Evolutionary conservation across 345 rosid species (phyloP).

Genomic region (Brassica incana): DNA sequence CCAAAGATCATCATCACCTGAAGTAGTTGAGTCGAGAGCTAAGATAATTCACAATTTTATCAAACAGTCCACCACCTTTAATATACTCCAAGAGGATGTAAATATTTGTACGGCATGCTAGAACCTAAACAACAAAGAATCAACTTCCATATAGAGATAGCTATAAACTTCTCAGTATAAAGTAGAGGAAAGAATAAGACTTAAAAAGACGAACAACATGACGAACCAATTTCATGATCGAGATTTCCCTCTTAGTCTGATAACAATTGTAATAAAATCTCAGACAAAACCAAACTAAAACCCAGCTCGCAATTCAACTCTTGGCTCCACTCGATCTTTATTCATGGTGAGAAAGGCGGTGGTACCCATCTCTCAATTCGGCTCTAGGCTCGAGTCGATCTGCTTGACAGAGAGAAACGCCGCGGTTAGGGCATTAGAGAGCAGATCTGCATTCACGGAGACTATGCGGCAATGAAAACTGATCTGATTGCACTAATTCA

Average conservation of each 20-base stretch:
- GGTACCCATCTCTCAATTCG: no score
- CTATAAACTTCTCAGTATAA: background rate
- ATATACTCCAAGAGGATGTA: slow-evolving; percentile 91
- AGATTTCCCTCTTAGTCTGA: slow-evolving; percentile 96
- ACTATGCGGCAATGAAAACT: no score
- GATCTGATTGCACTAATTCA: no score
- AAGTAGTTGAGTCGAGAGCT: slow-evolving; percentile 3
- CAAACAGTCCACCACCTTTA: slow-evolving; percentile 89
- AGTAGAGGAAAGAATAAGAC: slow-evolving; percentile 3
- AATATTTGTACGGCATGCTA: slow-evolving; percentile 87
- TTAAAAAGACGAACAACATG: slow-evolving; percentile 88
- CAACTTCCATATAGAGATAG: background rate
- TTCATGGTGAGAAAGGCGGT: no score
- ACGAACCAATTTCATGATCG: slow-evolving; percentile 94
- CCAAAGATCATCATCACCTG: background rate
- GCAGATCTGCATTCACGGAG: no score
- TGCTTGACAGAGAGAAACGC: no score
- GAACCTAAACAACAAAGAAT: slow-evolving; percentile 49
- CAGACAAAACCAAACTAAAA: background rate
- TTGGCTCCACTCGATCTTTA: no score
- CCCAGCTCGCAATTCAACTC: no score
- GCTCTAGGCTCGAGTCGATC: no score
- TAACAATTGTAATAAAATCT: background rate
- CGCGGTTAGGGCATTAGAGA: no score
- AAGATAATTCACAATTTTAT: slow-evolving; percentile 72